Evolutionary conservation across 768 basidiomycete genomes (phyloP), one percentile per base, ranked within the genome.

Genomic region (Termitomyces sp.): DNA sequence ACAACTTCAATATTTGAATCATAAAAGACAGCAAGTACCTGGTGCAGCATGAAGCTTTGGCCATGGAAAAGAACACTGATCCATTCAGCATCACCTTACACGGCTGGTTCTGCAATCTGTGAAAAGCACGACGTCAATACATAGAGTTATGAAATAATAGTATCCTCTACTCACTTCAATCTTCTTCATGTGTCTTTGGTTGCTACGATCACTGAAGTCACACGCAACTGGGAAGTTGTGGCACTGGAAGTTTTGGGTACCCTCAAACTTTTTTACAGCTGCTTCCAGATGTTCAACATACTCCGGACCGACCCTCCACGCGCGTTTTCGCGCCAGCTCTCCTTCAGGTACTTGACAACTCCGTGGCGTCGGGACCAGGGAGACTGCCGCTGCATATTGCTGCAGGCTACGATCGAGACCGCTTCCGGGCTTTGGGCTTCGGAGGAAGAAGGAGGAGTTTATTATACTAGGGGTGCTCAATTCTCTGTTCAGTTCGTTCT

Each of bases 1-100:
- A 24, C n/a, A 48, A 33, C 7, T 30, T n/a, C 18, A 20, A 52
- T 20, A n/a, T 37, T 18, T 4, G 9, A 14, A 52, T 8, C 10
- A 39, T 30, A 1, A n/a, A 2, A 27, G 37, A 45, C 16, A 27
- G 6, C n/a, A 74, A 80, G 53, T 65, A 95, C 95, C 79, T 99
- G 97, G 71, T 99, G 96, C 54, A 99, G 74, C 97, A 99, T 98
- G 72, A 99, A 99, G 65, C 93, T 95, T 72, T 99, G 97, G 0
- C 96, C 97, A 68, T 98, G 94, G 69, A 97, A 89, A 59, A 90
- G 77, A 20, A 98, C 87, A 45, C 89, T 90, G 44, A 98, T 84
- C 95, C 96, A 98, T 68, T 99, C 96, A 2, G 91, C 95, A 39
- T 87, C 87, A 22, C 91, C 93, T 60, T 93, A 88, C 2, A 96